Base-by-base conservation (phyloP, 257 asterid genomes). In the Coffea canephora region DNA sequence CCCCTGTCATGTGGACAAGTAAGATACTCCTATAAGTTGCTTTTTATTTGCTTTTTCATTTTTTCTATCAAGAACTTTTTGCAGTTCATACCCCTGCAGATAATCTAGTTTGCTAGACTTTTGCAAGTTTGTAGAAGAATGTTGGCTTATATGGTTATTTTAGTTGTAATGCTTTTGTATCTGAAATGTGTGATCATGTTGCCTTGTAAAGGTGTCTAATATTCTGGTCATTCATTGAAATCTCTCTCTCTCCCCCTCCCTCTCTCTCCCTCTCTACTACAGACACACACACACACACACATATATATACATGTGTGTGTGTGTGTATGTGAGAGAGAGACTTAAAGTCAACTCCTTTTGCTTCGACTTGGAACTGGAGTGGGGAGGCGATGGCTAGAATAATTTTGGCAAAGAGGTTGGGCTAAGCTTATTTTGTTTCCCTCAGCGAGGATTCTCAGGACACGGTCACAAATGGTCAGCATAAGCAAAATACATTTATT, bases 1-100 rank as follows among this genome's bases (percentile, higher is more conserved):
- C 78, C 91, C 97, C 41, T 93, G 96, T 79, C 95, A 92, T 61
- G 96, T 93, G 75, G 94, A 83, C 91, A 86, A 77, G 97, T 93
- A 92, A 84, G 88, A 78, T 43, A 25, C 80, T 49, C n/a, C 14
- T 36, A 62, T 21, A 45, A 8, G 19, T 73, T 49, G n/a, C 8
- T 76, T 39, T 11, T 55, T 36, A 19, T 39, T 61, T 45, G 10
- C 16, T 12, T 18, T 46, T 1, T 15, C n/a, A 16, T 5, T 23
- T 39, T 72, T 64, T 61, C 71, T 14, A 43, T 50, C 39, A 36
- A 62, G 27, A 73, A 78, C n/a, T 45, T 57, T 57, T 75, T 21
- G 78, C 39, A 19, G 23, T 59, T n/a, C 70, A 75, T 12, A 69
- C 36, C 9, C 50, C 31, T 10, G 41, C n/a, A 55, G 23, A 41